Conservation (phyloP, 306 rosid species). For the Cajanus cajan region DNA sequence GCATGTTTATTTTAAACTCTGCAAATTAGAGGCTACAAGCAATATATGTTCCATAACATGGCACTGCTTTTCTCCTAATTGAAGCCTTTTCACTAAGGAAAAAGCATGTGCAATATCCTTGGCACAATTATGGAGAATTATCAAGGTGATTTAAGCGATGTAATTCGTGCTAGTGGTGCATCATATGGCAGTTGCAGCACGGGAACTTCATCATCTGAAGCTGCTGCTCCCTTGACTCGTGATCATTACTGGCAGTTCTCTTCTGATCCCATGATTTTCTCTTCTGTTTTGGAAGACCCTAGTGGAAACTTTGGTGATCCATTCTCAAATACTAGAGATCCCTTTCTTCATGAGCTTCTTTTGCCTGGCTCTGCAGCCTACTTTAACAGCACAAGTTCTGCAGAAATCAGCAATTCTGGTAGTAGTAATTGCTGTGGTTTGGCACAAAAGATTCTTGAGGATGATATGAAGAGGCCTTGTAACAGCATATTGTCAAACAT, state of each 20-base stretch:
- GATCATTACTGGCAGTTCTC: constrained; percentile 24
- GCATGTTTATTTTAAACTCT: constrained; percentile 2
- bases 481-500: constrained; percentile 51
- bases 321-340: constrained; percentile 63
- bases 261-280: constrained; percentile 35
- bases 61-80: neutral
- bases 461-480: constrained; percentile 30
- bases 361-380: constrained; percentile 26
- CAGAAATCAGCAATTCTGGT: constrained; percentile 21
- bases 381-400: constrained; percentile 26
- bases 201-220: constrained; percentile 29
- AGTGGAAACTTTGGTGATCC: constrained; percentile 66
- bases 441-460: neutral
- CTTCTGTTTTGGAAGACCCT: constrained; percentile 28
- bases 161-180: constrained; percentile 48
- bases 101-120: constrained; percentile 50
- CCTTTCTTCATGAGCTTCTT: constrained; percentile 53
- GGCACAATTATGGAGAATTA: constrained; percentile 52
- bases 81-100: neutral
- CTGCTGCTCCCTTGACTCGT: neutral
- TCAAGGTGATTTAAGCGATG: constrained; percentile 79
- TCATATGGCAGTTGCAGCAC: constrained; percentile 33
- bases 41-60: neutral
- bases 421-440: neutral
- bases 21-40: neutral